Conservation (phyloP, 2,329 filamentous ascomycete genomes). For the Teratosphaeria pseudoeucalypti region DNA sequence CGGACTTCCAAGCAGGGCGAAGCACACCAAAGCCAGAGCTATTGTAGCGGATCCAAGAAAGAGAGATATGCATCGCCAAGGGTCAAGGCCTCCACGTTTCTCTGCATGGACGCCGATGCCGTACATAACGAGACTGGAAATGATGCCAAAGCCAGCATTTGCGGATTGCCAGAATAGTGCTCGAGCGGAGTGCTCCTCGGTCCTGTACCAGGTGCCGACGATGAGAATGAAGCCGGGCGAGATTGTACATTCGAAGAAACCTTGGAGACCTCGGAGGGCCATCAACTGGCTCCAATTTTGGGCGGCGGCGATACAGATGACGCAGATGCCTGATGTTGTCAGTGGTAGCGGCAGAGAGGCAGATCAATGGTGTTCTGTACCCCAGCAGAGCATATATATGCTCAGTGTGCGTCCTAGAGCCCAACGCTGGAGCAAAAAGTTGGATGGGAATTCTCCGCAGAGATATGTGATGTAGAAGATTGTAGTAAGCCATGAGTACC, state of each 20-base stretch:
- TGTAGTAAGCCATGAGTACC: slow-evolving; percentile 13
- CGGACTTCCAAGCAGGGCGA: slow-evolving; percentile 18
- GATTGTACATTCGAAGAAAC: slow-evolving; percentile 30
- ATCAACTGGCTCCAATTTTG: slow-evolving; percentile 27
- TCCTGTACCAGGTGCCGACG: slow-evolving; percentile 26
- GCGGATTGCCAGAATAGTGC: slow-evolving; percentile 29
- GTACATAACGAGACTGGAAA: slow-evolving; percentile 8
- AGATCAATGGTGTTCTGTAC: slow-evolving; percentile 1
- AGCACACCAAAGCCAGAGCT: slow-evolving; percentile 18
- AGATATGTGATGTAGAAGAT: slow-evolving; percentile 36
- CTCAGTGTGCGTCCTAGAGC: slow-evolving; percentile 27
- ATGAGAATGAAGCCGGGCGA: slow-evolving; percentile 27
- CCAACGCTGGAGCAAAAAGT: slow-evolving; percentile 26
- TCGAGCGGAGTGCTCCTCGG: slow-evolving; percentile 26
- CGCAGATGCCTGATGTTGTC: slow-evolving; percentile 11
- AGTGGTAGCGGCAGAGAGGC: not conserved
- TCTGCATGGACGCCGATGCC: slow-evolving; percentile 18
- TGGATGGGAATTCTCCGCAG: slow-evolving; percentile 27
- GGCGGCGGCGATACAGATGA: slow-evolving; percentile 21
- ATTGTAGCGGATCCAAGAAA: slow-evolving; percentile 18
- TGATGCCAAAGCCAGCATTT: slow-evolving; percentile 27
- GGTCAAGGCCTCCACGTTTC: slow-evolving; percentile 15
- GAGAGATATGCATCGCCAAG: slow-evolving; percentile 21
- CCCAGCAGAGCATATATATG: slow-evolving; percentile 27
- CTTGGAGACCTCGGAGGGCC: slow-evolving; percentile 26